A percentile compares a stretch with the other conserved stretches of the same genome.
Evolutionary conservation across 1,139 yeast genomes (phyloP).

Genomic region (Nadsonia commutata): DNA sequence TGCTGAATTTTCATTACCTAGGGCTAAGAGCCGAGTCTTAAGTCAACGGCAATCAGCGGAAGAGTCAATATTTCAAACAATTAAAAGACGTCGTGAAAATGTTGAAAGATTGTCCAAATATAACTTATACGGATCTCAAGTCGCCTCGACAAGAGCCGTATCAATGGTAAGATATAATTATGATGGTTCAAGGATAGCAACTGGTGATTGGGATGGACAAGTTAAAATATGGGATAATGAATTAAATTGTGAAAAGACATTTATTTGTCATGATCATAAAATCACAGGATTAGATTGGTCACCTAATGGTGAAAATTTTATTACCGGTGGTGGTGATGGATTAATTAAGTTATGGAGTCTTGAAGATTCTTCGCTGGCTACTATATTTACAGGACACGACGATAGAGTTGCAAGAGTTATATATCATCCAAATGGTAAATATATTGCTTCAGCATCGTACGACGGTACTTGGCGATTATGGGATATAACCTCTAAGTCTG

Average conservation of each 20-base stretch:
- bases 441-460: constrained; percentile 56
- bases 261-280: constrained; percentile 44
- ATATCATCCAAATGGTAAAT: constrained; percentile 50
- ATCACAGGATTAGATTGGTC: constrained; percentile 60
- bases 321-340: constrained; percentile 60
- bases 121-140: constrained; percentile 53
- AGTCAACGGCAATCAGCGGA: constrained; percentile 18
- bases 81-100: constrained; percentile 34
- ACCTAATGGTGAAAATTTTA: constrained; percentile 23
- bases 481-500: constrained; percentile 43
- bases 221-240: constrained; percentile 31
- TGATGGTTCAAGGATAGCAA: constrained; percentile 30
- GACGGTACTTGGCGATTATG: constrained; percentile 86
- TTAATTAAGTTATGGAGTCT: constrained; percentile 33
- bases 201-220: constrained; percentile 83
- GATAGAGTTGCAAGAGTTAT: constrained; percentile 48
- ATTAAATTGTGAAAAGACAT: constrained; percentile 23
- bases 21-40: constrained; percentile 31
- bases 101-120: constrained; percentile 26
- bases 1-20: constrained; percentile 34
- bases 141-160: constrained; percentile 53
- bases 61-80: constrained; percentile 18
- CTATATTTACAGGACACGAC: constrained; percentile 29
- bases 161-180: constrained; percentile 41
- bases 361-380: constrained; percentile 13